Conservation (phyloP, 306 rosid genomes). For the Cicer bijugum region DNA sequence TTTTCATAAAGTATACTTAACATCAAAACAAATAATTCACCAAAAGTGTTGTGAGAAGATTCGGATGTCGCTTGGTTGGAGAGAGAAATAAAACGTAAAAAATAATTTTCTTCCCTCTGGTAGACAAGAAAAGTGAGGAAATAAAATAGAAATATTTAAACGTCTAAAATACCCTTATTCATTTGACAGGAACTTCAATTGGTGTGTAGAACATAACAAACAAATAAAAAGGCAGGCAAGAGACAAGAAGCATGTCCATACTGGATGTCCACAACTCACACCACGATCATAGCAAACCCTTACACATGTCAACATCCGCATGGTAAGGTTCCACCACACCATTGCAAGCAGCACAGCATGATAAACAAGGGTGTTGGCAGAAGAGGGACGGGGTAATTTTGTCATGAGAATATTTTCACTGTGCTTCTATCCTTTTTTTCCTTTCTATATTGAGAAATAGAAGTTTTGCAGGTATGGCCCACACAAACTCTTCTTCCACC, state of each 20-base stretch:
- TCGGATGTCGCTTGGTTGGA: background rate
- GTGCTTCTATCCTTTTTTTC: too few relatives aligned
- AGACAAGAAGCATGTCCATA: background rate
- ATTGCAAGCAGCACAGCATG: too few relatives aligned
- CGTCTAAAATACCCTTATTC: background rate
- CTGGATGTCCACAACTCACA: background rate
- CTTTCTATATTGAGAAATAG: too few relatives aligned
- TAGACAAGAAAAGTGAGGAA: background rate
- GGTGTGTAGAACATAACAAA: background rate
- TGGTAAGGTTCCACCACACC: too few relatives aligned
- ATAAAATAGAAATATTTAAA: background rate
- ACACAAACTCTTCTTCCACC: too few relatives aligned
- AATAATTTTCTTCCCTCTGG: background rate
- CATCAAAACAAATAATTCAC: conserved; percentile 10
- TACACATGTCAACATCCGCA: background rate
- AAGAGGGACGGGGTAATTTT: too few relatives aligned
- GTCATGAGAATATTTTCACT: too few relatives aligned
- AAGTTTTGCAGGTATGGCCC: too few relatives aligned
- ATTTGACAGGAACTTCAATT: background rate
- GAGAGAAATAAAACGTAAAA: background rate
- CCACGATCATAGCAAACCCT: background rate
- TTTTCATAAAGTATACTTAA: background rate
- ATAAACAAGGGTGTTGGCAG: too few relatives aligned
- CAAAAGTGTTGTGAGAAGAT: background rate
- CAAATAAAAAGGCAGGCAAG: background rate